Evolutionary conservation across 1,139 yeast species (phyloP), one percentile per base, ranked within the genome.

Genomic region (Suhomyces bribrorum): DNA sequence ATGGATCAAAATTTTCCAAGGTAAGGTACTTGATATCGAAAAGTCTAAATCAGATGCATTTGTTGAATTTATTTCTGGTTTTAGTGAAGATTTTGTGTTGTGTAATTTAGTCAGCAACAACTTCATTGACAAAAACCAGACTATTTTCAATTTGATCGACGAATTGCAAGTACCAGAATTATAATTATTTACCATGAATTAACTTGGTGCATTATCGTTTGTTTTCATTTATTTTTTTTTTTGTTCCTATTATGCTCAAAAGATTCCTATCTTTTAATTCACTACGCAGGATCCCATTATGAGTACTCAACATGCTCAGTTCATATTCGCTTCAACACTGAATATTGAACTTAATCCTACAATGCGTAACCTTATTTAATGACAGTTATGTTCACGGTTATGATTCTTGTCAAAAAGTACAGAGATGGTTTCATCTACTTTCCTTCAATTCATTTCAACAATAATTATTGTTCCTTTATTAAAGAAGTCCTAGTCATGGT

Each of bases 91-190:
- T 32, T 90, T 79, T 68, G 81, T 82, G 32, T 75, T 92, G 55
- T 84, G 94, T 54, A 90, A 89, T 62, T 78, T 92, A 57, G 97
- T 92, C 44, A 94, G 90, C 66, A 92, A 92, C 59, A 90, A 90
- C 57, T 92, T 83, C 47, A 62, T 75, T 54, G 67, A 73, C 51
- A 66, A 66, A 49, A 66, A 75, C 47, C 66, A 68, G 26, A 69
- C 74, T 42, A 75, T 80, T 48, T 80, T 80, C 54, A 48, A 36
- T 14, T 54, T 66, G 44, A 63, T 67, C 40, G 57, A 63, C 18
- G 64, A 57, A 17, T 54, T 65, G 35, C 45, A 56, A 36, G 37
- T 54, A 24, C 49, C 57, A 8, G 50, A 50, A 22, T 49, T 54
- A 29, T 43, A 35, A 36, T 44, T 18, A 5, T 4, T n/a, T 15